Evolutionary conservation across 495 filamentous ascomycete genomes (phyloP).

Genomic region (Cercophora samala): DNA sequence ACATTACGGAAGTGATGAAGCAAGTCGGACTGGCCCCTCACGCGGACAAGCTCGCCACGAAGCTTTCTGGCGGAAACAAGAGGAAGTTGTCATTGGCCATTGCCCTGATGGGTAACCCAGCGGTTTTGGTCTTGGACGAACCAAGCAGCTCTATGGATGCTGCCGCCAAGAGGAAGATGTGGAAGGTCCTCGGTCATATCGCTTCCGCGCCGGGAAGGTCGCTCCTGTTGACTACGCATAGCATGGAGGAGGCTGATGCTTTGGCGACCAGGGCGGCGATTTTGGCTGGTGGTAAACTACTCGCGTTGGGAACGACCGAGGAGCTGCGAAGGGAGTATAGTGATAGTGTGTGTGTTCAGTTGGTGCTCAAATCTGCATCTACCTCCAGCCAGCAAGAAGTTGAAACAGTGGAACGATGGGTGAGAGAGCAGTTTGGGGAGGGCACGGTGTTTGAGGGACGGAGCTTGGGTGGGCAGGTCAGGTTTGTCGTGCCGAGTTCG

Average conservation of each 20-base stretch:
- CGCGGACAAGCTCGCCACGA: conserved; percentile 48
- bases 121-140: conserved; percentile 51
- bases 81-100: conserved; percentile 6
- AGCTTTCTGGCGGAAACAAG: conserved; percentile 46
- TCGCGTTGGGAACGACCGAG: conserved; percentile 62
- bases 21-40: conserved; percentile 58
- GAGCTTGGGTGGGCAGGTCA: conserved; percentile 73
- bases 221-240: conserved; percentile 65
- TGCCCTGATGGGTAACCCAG: conserved; percentile 8
- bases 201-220: conserved; percentile 48
- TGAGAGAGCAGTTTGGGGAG: conserved; percentile 51
- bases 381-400: conserved; percentile 63
- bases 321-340: conserved; percentile 57
- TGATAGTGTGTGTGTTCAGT: conserved; percentile 59
- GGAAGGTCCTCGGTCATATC: conserved; percentile 59
- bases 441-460: conserved; percentile 59
- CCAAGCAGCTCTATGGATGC: conserved; percentile 66
- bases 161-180: conserved; percentile 67
- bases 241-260: conserved; percentile 73
- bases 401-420: conserved; percentile 57
- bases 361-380: conserved; percentile 67
- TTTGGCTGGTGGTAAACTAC: conserved; percentile 55
- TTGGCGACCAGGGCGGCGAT: conserved; percentile 66
- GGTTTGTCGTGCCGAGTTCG: conserved; percentile 63
- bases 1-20: conserved; percentile 53